Conservation (phyloP, 192 early-diverging fungal species). For the Coemansia erecta region DNA sequence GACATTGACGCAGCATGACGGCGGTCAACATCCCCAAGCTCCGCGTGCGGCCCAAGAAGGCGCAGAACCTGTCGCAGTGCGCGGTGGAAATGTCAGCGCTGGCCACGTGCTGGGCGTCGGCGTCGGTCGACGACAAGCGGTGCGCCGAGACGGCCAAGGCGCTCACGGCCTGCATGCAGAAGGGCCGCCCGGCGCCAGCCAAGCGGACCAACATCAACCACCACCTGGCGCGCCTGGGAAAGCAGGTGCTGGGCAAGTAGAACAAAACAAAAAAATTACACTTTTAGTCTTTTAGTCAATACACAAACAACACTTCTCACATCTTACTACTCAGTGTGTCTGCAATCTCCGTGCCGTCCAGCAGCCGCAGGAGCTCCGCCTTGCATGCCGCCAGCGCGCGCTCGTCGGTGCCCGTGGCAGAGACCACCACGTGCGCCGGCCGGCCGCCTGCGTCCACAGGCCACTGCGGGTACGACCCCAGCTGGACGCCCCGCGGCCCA, state of each 20-base stretch:
- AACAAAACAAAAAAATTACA: constrained; percentile 8
- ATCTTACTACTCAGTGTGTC: too few relatives aligned
- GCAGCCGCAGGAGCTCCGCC: constrained; percentile 9
- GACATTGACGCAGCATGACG: constrained; percentile 21
- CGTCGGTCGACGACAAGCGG: constrained; percentile 36
- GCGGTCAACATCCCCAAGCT: constrained; percentile 45
- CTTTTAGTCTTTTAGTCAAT: not conserved
- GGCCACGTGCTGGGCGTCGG: constrained; percentile 51
- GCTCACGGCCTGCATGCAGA: constrained; percentile 45
- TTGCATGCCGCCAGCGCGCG: constrained; percentile 1
- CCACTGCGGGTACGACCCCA: constrained; percentile 48
- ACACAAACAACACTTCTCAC: not conserved
- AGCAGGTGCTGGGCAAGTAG: constrained; percentile 50
- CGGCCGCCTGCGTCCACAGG: not conserved
- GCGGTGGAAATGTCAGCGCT: constrained; percentile 51
- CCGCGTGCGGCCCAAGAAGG: constrained; percentile 34
- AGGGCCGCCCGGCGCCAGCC: constrained; percentile 9
- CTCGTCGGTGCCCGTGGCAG: not conserved
- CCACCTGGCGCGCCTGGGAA: constrained; percentile 49
- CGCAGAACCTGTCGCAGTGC: constrained; percentile 32
- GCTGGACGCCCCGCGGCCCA: constrained; percentile 10
- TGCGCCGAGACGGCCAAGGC: constrained; percentile 35
- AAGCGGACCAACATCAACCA: constrained; percentile 43
- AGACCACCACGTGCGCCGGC: not conserved
- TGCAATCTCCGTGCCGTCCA: constrained; percentile 12